These are phyloP conservation scores for Pelargonium nanum DNA, from an alignment of 345 rosid species.

Conservation along the genomic window DNA sequence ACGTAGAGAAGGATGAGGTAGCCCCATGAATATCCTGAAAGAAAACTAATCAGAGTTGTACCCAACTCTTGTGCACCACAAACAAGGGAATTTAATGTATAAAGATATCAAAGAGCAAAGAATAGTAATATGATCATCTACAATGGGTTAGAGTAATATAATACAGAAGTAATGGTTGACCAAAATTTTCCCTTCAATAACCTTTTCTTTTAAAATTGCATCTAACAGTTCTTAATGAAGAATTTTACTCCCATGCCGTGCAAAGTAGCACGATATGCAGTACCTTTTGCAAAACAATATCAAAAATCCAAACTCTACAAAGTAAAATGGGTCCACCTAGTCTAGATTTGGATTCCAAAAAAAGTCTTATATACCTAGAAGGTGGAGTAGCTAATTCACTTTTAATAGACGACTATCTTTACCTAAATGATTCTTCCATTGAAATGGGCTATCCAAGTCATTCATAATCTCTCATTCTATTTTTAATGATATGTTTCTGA, in stretches of 20 bases:
- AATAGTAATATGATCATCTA: neutral
- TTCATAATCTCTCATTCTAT: neutral
- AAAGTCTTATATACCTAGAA: neutral
- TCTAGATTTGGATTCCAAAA: neutral
- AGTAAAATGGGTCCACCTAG: neutral
- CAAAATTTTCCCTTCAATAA: neutral
- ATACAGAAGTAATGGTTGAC: neutral
- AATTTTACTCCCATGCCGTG: too few species aligned
- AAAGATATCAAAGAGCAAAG: neutral
- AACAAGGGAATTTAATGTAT: neutral
- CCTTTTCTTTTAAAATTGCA: neutral
- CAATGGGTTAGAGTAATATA: too few species aligned
- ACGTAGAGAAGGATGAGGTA: constrained; percentile 62
- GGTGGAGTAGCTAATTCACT: neutral
- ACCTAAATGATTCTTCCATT: neutral
- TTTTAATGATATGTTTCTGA: neutral
- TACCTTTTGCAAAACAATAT: constrained; percentile 1
- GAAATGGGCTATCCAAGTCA: neutral
- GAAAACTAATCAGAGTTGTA: neutral
- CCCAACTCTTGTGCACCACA: neutral
- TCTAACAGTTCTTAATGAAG: too few species aligned
- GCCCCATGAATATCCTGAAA: constrained; percentile 74
- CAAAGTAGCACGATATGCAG: neutral
- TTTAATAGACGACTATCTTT: neutral
- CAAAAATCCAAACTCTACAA: neutral